phyloP scores from a whole-genome alignment of 345 rosid species.

The Pugionium dolabratum region DNA sequence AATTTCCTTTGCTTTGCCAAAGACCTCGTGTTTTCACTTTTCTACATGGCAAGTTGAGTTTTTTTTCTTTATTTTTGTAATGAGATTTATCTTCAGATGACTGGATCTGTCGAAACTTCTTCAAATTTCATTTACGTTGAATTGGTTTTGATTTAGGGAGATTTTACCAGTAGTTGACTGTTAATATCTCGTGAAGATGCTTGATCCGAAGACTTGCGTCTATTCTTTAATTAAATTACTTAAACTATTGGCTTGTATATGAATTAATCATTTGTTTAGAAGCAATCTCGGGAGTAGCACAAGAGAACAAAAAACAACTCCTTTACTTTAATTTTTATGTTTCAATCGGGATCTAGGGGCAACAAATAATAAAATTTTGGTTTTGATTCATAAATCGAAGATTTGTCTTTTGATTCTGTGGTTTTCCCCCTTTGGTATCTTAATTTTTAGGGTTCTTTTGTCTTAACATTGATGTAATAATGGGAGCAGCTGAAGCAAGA shows the following conservation, averaged over 20 bases:
- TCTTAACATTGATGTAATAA: constrained; percentile 36
- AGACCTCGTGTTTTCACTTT: neutral
- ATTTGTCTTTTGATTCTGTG: constrained; percentile 3
- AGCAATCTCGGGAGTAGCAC: constrained; percentile 36
- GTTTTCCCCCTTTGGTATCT: neutral
- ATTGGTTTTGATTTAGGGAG: neutral
- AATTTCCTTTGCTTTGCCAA: neutral
- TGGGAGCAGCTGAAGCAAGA: constrained; percentile 95
- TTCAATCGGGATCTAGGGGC: neutral
- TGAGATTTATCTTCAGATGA: neutral
- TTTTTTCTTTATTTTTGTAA: neutral
- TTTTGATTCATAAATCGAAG: neutral
- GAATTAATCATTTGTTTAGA: constrained; percentile 29
- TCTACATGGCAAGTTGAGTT: neutral
- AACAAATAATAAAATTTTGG: neutral
- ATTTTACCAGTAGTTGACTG: neutral
- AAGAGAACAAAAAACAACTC: neutral
- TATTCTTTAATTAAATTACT: constrained; percentile 8
- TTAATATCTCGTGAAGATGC: constrained; percentile 14
- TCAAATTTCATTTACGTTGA: neutral
- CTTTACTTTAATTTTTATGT: constrained; percentile 7
- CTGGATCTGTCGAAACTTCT: constrained; percentile 18
- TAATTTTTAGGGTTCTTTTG: neutral
- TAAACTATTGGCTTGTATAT: constrained; percentile 25
- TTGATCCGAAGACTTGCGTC: constrained; percentile 34